Evolutionary conservation across 2,329 filamentous ascomycete species (phyloP), one percentile per base, ranked within the genome.

Genomic region (Botrytis porri): DNA sequence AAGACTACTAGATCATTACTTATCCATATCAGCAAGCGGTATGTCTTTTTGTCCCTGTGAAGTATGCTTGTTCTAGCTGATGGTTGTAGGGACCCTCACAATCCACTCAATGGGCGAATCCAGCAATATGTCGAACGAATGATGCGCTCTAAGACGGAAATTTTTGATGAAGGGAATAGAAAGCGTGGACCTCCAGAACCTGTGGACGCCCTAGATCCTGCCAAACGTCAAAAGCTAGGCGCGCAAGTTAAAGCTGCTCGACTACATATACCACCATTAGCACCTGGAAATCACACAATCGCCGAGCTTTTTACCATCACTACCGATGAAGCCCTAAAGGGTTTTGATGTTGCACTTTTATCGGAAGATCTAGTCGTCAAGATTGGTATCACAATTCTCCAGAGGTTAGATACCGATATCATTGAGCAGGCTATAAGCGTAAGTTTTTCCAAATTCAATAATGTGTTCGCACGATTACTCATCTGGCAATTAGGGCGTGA

Each of bases 251-350:
- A 43, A 70, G 18, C 74, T 63, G n/a, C 69, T 67, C 76, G 74
- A 72, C 75, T 80, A 61, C 67, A 79, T 65, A 74, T 94, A 39
- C 90, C 92, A 29, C 90, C 93, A 3, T 83, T 97, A 66, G 89
- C 90, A 5, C 86, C 93, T 14, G 94, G 94, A 0, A 91, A 92
- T 48, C 89, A 94, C 76, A 95, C 89, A 75, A 88, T 93, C 76
- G 93, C 92, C 8, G 93, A 97, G 75, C 85, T 99, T 5, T 99
- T 94, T 80, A 97, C 94, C 0, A 86, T 99, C 64, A 95, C 94
- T 8, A 86, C 87, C 65, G 94, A 96, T 79, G 85, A 88, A 66
- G 92, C 88, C 12, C 85, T 97, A 35, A 92, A 90, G 75, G 88
- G 87, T 7, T 98, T 98, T 80, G 93, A 98, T 80, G 94, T 95